Evolutionary conservation across 139 green algal genomes (phyloP), one percentile per base, ranked within the genome.

Genomic region (Volvox reticuliferus): DNA sequence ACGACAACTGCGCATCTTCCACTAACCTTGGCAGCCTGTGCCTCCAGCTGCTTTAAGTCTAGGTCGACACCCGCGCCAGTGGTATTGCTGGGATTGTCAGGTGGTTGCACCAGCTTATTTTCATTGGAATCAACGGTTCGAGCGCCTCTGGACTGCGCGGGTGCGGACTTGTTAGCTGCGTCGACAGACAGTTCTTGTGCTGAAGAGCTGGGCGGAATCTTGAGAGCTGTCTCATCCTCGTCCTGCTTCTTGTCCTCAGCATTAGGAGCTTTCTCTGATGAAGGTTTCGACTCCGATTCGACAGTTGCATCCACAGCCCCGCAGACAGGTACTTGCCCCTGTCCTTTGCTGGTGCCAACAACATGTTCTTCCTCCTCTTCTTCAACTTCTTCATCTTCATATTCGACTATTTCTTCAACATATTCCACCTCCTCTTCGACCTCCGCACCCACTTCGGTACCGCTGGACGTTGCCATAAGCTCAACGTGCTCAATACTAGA

Each of bases 341-440:
- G 33, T 16, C 24, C 50, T 6, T 20, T 26, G 28, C 35, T 67
- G 1, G 12, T 18, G 22, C 44, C n/a, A 30, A 61, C 81, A 32
- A 13, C n/a, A 35, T 28, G 32, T 63, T 85, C 86, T 26, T 82
- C 26, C 85, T 90, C 86, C 13, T 85, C 73, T 44, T 84, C 86
- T 16, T 68, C 33, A 18, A 50, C 63, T 13, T 71, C 62, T 36
- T 75, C 78, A 6, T 87, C 82, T 26, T 92, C 82, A 55, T 87
- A 86, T 33, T 92, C 82, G 0, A 81, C 89, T 5, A 82, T 61
- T 5, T 79, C 89, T 62, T 92, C 82, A n/a, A 82, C 89, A 26
- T 92, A 87, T 26, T 87, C 82, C 18, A 87, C 89, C 76, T 92
- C 82, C 82, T 92, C 89, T 21, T 78, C 89, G 22, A 77, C 82